phyloP scores from a whole-genome alignment of 129 eudicot genomes.

The Artemisia tridentata region DNA sequence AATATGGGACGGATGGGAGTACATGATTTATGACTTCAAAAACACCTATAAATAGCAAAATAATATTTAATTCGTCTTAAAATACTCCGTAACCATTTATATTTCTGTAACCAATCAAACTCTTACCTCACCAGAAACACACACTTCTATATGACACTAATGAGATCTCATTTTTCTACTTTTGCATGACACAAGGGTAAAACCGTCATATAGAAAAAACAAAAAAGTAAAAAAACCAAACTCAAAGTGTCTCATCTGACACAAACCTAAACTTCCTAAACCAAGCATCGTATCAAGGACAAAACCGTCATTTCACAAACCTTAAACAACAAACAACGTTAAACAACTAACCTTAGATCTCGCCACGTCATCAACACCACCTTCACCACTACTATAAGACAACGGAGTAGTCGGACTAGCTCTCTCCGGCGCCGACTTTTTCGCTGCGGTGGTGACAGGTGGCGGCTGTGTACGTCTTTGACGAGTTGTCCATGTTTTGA shows the following conservation, averaged over 20 bases:
- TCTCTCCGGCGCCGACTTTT: conserved; percentile 20
- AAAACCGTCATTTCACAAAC: not conserved
- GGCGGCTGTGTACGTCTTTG: conserved; percentile 53
- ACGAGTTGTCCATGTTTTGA: conserved; percentile 50
- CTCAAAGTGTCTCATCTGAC: conserved; percentile 19
- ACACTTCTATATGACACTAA: not conserved
- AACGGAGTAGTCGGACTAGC: conserved; percentile 79
- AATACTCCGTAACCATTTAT: no score
- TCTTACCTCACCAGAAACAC: not conserved
- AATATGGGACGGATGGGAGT: no score
- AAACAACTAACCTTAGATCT: conserved; percentile 87
- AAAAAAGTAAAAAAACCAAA: conserved; percentile 34
- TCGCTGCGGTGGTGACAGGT: not conserved
- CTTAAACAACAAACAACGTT: no score
- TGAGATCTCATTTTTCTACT: no score
- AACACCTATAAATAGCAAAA: no score
- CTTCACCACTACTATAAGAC: conserved; percentile 55
- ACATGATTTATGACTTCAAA: no score
- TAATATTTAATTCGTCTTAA: no score
- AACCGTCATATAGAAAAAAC: conserved; percentile 23
- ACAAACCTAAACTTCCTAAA: conserved; percentile 19
- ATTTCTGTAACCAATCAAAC: no score
- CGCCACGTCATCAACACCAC: conserved; percentile 39
- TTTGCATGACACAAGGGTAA: conserved; percentile 31
- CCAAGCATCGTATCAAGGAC: conserved; percentile 26